Evolutionary conservation across 805 yeast species (phyloP), one percentile per base, ranked within the genome.

Genomic region (Metschnikowia chrysomelidarum): DNA sequence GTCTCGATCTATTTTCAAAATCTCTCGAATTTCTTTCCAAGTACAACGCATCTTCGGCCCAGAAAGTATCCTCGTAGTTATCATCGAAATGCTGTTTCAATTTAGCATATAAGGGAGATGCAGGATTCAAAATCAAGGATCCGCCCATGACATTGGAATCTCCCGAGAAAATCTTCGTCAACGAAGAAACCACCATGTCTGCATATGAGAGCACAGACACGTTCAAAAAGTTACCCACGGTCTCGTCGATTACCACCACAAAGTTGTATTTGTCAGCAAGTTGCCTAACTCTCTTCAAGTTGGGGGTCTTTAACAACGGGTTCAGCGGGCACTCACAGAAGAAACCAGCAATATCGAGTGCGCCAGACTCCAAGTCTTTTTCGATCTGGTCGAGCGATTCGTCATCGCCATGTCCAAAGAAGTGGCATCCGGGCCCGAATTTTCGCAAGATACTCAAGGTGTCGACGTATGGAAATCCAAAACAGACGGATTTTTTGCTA

Each of bases 111-210:
- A 51, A 59, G 26, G 58, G 61, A 7, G 89, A 72, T 5, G 67
- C 51, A 4, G 89, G 83, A 54, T 91, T 93, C 49, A 93, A 63
- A 5, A 87, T 80, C 43, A 89, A 59, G 9, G 91, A 80, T 3
- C 98, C 98, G 0, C 88, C 96, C 91, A 91, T 85, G 33, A 91
- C 97, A 53, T 91, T 88, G 20, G 95, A 82, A 57, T 87, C 96
- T 16, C 98, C 97, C 23, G 91, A 80, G 56, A 93, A 93, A 12
- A 89, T 84, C 57, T 93, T 93, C 8, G 97, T 89, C 43, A 93
- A 69, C 7, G 96, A 87, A 20, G 91, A 76, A 21, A 82, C 93
- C 11, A 86, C 83, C 32, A 89, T 73, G 59, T 93, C 99, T n/a
- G 87, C 81, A 56, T 76, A 83, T 14, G 87, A 83, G 38, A 87